Conservation (phyloP, 352 stramenopile genomes). For the Pythium aquatile region DNA sequence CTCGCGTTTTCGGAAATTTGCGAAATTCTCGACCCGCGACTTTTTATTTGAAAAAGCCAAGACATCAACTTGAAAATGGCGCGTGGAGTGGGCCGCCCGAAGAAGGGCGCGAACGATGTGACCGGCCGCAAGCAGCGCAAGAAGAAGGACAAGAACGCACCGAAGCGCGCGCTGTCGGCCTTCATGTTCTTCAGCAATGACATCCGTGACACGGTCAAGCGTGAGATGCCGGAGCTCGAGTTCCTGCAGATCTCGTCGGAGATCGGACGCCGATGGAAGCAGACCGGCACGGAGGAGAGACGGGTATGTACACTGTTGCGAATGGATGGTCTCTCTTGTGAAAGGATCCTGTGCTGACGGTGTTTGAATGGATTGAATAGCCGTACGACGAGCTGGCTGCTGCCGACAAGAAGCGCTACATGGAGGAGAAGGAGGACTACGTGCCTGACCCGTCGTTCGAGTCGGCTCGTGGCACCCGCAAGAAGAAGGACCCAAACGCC, state of each 20-base stretch:
- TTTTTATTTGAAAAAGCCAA: constrained; percentile 25
- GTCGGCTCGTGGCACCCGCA: constrained; percentile 52
- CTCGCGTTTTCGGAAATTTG: constrained; percentile 35
- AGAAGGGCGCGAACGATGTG: constrained; percentile 62
- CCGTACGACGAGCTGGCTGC: constrained; percentile 85
- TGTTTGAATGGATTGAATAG: constrained; percentile 24
- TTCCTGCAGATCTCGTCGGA: constrained; percentile 87
- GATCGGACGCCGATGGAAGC: constrained; percentile 84
- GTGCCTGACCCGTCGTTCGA: constrained; percentile 83
- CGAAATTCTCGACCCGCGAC: constrained; percentile 24
- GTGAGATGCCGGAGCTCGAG: constrained; percentile 81
- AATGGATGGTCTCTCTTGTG: neutral
- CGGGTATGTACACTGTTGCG: constrained; percentile 28
- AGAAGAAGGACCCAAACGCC: constrained; percentile 92
- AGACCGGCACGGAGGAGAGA: constrained; percentile 62
- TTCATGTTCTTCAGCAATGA: constrained; percentile 93
- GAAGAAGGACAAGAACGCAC: constrained; percentile 92
- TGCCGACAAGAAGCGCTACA: constrained; percentile 85
- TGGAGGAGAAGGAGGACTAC: constrained; percentile 89
- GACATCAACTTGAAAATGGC: constrained; percentile 46
- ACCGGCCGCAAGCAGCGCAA: constrained; percentile 76
- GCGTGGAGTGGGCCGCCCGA: constrained; percentile 61
- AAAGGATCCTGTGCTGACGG: neutral
- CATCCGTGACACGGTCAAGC: constrained; percentile 88
- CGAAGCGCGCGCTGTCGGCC: constrained; percentile 86